Percentiles rank a stretch among this genome's conserved stretches.
phyloP scores from a whole-genome alignment of 495 filamentous ascomycete genomes.

The Lasiosphaeria miniovina region DNA sequence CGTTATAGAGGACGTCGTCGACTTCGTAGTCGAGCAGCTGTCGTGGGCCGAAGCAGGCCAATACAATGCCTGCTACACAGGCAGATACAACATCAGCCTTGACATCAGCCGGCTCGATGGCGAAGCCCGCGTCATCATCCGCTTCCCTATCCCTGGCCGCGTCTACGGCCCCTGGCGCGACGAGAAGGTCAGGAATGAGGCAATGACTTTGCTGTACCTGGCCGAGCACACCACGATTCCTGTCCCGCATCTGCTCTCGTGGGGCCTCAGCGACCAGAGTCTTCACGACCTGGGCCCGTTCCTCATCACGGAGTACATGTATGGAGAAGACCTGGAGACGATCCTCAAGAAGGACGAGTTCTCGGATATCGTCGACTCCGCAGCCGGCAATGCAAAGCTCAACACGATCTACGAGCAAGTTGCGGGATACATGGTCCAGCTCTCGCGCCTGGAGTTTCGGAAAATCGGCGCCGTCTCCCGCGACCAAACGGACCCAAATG shows the following conservation, averaged over 20 bases:
- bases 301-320: not conserved
- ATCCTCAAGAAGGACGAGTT: not conserved
- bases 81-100: slow-evolving; percentile 3
- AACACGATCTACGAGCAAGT: not conserved
- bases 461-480: not conserved
- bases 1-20: no score
- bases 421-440: not conserved
- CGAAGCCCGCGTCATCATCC: not conserved
- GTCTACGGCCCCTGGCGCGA: slow-evolving; percentile 10
- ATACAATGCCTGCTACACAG: no score
- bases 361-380: not conserved
- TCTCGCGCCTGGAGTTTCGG: not conserved
- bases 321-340: not conserved
- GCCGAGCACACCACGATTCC: slow-evolving; percentile 42
- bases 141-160: not conserved
- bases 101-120: not conserved
- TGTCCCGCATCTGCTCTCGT: slow-evolving; percentile 37
- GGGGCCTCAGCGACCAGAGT: slow-evolving; percentile 38
- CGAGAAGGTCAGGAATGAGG: slow-evolving; percentile 47
- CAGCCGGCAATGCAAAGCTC: not conserved
- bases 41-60: no score
- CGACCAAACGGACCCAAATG: not conserved
- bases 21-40: no score
- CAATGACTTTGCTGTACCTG: slow-evolving; percentile 35
- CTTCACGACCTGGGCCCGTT: slow-evolving; percentile 17